A percentile compares a stretch with the other conserved stretches of the same genome.
Evolutionary conservation across 2,329 filamentous ascomycete species (phyloP).

Genomic region (Alternaria brassicicola): DNA sequence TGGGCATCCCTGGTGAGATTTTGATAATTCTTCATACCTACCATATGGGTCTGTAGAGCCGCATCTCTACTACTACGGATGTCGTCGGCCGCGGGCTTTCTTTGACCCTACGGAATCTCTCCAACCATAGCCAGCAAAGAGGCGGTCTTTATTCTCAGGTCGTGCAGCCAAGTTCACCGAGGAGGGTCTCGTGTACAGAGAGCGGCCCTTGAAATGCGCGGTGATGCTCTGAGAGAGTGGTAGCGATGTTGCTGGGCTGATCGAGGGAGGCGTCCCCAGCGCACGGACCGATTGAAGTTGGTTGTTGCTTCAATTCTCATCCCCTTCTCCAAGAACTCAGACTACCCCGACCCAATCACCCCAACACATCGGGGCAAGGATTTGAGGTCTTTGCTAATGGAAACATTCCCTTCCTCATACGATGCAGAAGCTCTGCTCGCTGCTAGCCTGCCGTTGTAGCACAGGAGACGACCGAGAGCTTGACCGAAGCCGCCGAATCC

Average conservation of each 20-base stretch:
- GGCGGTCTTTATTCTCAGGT: not conserved
- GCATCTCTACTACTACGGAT: not conserved
- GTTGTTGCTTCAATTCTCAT: not conserved
- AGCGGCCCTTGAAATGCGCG: not conserved
- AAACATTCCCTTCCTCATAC: not conserved
- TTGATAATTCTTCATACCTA: not conserved
- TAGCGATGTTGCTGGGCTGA: not conserved
- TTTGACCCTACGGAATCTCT: not conserved
- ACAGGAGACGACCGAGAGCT: not conserved
- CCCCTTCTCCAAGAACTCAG: not conserved
- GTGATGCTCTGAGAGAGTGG: not conserved
- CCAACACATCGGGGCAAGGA: not conserved
- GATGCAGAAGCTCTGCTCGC: not conserved
- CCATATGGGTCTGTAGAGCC: not conserved
- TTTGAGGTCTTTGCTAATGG: not conserved
- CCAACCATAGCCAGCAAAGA: not conserved
- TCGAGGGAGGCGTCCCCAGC: not conserved
- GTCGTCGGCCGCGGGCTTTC: not conserved
- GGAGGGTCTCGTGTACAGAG: not conserved
- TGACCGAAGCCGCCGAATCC: slow-evolving; percentile 5
- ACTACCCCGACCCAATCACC: not conserved
- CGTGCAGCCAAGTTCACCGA: not conserved
- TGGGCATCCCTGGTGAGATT: not conserved
- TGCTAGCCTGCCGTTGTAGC: not conserved
- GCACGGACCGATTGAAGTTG: slow-evolving; percentile 6